Evolutionary conservation across 2,329 filamentous ascomycete species (phyloP).

Genomic region (Dactylellina parvicollis): DNA sequence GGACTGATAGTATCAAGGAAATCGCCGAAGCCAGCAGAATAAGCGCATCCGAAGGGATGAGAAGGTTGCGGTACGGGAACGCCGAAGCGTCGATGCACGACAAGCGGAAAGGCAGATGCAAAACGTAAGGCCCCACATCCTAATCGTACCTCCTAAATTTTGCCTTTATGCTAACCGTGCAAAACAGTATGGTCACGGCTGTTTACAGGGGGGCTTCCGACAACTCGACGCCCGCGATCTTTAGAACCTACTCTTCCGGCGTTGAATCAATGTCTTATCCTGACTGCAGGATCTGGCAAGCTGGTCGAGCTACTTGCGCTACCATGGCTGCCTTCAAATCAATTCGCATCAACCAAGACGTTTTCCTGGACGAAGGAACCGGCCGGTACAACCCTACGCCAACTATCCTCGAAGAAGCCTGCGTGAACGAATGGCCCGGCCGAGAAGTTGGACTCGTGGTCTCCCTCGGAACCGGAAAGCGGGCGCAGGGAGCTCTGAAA

Average conservation of each 20-base stretch:
- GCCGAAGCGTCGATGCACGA: constrained; percentile 49
- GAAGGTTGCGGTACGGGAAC: constrained; percentile 27
- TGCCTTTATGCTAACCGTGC: background rate
- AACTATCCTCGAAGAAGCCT: constrained; percentile 76
- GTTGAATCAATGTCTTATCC: constrained; percentile 90
- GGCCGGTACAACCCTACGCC: constrained; percentile 92
- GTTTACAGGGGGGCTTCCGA: constrained; percentile 83
- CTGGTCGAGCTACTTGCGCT: constrained; percentile 87
- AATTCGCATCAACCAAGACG: constrained; percentile 87
- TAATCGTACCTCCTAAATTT: background rate
- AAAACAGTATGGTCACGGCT: constrained; percentile 72
- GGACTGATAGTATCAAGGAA: constrained; percentile 49
- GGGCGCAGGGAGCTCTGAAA: constrained; percentile 76
- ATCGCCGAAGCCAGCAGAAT: constrained; percentile 50
- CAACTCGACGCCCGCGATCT: constrained; percentile 73
- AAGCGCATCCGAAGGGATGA: constrained; percentile 4
- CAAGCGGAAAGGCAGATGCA: constrained; percentile 50
- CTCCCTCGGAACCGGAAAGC: constrained; percentile 91
- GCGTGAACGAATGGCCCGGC: constrained; percentile 92
- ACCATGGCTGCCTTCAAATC: constrained; percentile 95
- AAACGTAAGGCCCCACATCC: constrained; percentile 38
- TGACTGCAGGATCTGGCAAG: constrained; percentile 96
- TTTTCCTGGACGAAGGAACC: constrained; percentile 90
- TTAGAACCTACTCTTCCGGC: constrained; percentile 96
- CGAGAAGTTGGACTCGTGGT: constrained; percentile 91